A percentile compares a stretch with the other conserved stretches of the same genome.
Conservation (phyloP, 2,329 filamentous ascomycete genomes). For the Ceratocystis papillata region DNA sequence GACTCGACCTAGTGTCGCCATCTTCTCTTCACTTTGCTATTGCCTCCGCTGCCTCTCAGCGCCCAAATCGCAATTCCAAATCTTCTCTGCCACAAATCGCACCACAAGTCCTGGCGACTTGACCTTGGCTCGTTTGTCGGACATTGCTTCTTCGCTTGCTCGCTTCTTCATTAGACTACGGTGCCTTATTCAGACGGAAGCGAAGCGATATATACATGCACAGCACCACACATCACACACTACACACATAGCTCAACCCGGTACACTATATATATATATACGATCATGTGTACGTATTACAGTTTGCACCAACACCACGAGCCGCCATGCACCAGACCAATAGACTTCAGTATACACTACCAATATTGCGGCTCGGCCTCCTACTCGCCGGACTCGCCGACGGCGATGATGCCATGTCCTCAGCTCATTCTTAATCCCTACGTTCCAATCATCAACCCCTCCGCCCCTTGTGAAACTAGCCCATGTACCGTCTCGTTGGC, state of each 20-base stretch:
- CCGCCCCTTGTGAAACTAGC: conserved; percentile 37
- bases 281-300: conserved; percentile 41
- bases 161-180: background rate
- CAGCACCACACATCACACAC: background rate
- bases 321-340: conserved; percentile 34
- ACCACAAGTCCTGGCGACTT: background rate
- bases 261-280: background rate
- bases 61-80: background rate
- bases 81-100: background rate
- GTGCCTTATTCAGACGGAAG: background rate
- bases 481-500: conserved; percentile 38
- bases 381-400: conserved; percentile 25
- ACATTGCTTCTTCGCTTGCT: background rate
- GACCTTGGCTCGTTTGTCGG: background rate
- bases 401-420: conserved; percentile 26
- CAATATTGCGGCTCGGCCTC: conserved; percentile 32
- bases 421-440: conserved; percentile 29
- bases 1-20: background rate
- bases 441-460: conserved; percentile 4
- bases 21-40: background rate
- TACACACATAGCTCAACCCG: background rate
- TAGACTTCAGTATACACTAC: conserved; percentile 37
- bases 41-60: background rate
- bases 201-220: background rate
- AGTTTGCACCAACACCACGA: conserved; percentile 44